A percentile compares a stretch with the other conserved stretches of the same genome.
phyloP scores from a whole-genome alignment of 208 protist genomes.

The Trypanosoma mega region DNA sequence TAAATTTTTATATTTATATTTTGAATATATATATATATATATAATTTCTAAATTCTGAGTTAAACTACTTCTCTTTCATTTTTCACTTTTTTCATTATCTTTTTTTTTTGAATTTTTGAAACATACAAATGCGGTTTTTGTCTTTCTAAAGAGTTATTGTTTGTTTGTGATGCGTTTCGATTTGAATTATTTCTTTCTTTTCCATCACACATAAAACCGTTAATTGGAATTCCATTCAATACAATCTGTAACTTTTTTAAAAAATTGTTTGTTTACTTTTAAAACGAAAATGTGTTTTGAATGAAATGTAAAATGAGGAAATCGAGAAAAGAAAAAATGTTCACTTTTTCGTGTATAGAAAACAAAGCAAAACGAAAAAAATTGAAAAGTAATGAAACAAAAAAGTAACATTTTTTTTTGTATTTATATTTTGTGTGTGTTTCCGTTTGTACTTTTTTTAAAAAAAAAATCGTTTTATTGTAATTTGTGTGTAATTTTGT shows the following conservation, averaged over 20 bases:
- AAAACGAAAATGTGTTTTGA: no score
- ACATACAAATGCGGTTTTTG: neutral
- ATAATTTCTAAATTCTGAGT: neutral
- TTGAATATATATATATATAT: neutral
- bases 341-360: neutral
- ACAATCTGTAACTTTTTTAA: no score
- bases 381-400: no score
- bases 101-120: no score
- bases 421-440: neutral
- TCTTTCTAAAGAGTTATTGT: neutral
- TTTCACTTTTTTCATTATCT: neutral
- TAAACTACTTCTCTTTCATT: neutral
- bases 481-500: conserved; percentile 19
- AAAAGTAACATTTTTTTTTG: conserved; percentile 3
- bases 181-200: no score
- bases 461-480: conserved; percentile 2
- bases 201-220: no score
- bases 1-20: neutral
- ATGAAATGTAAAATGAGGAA: no score
- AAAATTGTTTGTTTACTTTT: no score
- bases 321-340: neutral
- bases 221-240: no score
- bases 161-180: neutral
- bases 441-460: conserved; percentile 2
- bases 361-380: neutral